Percentiles rank a stretch among this genome's conserved stretches.
phyloP scores from a whole-genome alignment of 2,329 filamentous ascomycete genomes.

The Phialophora macrospora region DNA sequence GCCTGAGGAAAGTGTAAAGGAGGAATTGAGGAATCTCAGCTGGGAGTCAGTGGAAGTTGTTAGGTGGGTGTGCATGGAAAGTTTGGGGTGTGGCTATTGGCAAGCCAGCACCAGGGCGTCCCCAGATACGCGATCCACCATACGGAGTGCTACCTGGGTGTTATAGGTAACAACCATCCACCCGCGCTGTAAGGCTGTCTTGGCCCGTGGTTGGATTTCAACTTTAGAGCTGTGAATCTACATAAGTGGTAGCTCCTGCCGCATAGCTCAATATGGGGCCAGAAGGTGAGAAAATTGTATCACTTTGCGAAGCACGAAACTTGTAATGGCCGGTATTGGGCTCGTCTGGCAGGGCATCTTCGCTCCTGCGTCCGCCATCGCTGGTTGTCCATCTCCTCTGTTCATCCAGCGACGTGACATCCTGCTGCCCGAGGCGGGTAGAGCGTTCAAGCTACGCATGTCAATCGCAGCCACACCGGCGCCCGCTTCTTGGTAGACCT shows the following conservation, averaged over 20 bases:
- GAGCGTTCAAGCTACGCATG: slow-evolving; percentile 13
- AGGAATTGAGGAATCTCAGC: slow-evolving; percentile 25
- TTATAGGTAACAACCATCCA: slow-evolving; percentile 7
- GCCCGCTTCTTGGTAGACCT: slow-evolving; percentile 14
- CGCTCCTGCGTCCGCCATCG: neutral
- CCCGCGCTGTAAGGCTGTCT: slow-evolving; percentile 17
- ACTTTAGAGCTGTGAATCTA: neutral
- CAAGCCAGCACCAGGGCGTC: slow-evolving; percentile 8
- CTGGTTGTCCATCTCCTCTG: neutral
- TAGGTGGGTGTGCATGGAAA: slow-evolving; percentile 8
- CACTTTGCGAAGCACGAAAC: neutral
- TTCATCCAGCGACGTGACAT: neutral
- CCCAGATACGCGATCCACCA: slow-evolving; percentile 9
- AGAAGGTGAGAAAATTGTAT: neutral
- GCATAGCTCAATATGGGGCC: neutral
- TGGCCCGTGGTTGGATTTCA: slow-evolving; percentile 11
- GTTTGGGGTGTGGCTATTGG: slow-evolving; percentile 13
- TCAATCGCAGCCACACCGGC: slow-evolving; percentile 22
- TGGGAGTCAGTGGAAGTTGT: slow-evolving; percentile 11
- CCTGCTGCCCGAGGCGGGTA: neutral
- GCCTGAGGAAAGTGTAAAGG: slow-evolving; percentile 16
- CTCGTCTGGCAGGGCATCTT: slow-evolving; percentile 5
- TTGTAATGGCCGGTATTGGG: neutral
- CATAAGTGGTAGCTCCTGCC: neutral
- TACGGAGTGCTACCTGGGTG: slow-evolving; percentile 11